Evolutionary conservation across 371 early-diverging fungal species (phyloP), one percentile per base, ranked within the genome.

Genomic region (Circinella minor): DNA sequence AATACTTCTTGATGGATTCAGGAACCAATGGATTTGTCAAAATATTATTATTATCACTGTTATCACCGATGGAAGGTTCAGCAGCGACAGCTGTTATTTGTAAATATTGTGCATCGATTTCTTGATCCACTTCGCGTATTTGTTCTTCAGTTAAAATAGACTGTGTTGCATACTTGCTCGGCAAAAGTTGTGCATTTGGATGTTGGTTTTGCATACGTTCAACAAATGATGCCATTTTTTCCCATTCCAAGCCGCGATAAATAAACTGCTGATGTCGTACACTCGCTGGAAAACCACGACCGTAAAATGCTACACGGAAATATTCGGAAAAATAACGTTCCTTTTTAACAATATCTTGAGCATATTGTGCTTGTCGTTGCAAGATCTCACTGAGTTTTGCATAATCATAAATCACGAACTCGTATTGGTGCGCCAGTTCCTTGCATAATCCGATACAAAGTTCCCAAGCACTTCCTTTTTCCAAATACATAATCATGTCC

Each of bases 281-380:
- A 63, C 83, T 76, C 1, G 80, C 72, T 9, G 87, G 84, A 55
- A 89, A 93, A 0, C 89, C 91, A 39, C 79, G 74, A 7, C 95
- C 95, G 74, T 89, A 92, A 71, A 91, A 93, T 0, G 86, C 91
- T 15, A 94, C 95, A 5, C 93, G 85, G 76, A 89, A 94, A 77
- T 92, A 94, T 47, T 87, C 88, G 3, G 88, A 85, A 68, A 81
- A 90, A 64, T 86, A 92, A 10, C 92, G 82, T 38, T 90, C 89
- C 67, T 89, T 86, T 48, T 78, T 84, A 17, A 83, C 76, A 66
- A 94, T 89, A 51, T 80, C 80, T 11, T 89, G 83, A 36, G 80
- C 79, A 54, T 91, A 71, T n/a, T 76, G 74, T 0, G 92, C 91
- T 74, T 89, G 86, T 9, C 83, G 80, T 15, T 81, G 77, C 4